Percentiles rank a stretch among this genome's conserved stretches.
Conservation (phyloP, 129 eudicot genomes). For the Pulicaria dysenterica region DNA sequence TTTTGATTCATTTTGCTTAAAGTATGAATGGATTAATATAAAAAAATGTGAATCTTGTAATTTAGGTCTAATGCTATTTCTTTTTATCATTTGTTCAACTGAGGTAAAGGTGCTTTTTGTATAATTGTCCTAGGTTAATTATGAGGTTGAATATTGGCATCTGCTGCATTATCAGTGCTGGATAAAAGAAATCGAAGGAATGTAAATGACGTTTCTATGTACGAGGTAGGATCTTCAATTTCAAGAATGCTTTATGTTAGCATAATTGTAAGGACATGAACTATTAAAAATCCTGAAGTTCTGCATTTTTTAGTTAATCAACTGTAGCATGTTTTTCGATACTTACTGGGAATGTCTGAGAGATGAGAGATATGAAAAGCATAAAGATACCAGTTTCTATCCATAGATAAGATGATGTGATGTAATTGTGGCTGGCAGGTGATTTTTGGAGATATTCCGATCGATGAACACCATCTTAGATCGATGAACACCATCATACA, state of each 20-base stretch:
- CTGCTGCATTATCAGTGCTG: conserved; percentile 49
- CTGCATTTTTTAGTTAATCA: neutral
- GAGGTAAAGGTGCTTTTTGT: conserved; percentile 40
- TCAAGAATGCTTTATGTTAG: conserved; percentile 15
- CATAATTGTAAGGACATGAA: neutral
- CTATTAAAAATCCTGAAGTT: neutral
- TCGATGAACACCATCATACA: too few species aligned
- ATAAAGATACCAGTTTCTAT: too few species aligned
- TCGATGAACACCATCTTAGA: too few species aligned
- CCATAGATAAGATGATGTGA: too few species aligned
- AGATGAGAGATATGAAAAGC: too few species aligned
- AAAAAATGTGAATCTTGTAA: conserved; percentile 9
- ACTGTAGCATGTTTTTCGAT: neutral
- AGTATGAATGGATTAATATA: conserved; percentile 12
- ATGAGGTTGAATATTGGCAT: conserved; percentile 48
- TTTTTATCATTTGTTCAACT: conserved; percentile 25
- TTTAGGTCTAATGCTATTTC: conserved; percentile 33
- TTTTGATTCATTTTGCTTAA: neutral
- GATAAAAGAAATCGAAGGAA: conserved; percentile 57
- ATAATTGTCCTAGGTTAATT: conserved; percentile 23
- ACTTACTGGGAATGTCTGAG: neutral
- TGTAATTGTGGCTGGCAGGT: too few species aligned
- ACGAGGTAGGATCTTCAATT: conserved; percentile 53
- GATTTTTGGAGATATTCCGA: too few species aligned
- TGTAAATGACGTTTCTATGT: conserved; percentile 74